These are phyloP conservation scores for Kregervanrija fluxuum DNA, from an alignment of 805 yeast genomes.

Conservation along the genomic window DNA sequence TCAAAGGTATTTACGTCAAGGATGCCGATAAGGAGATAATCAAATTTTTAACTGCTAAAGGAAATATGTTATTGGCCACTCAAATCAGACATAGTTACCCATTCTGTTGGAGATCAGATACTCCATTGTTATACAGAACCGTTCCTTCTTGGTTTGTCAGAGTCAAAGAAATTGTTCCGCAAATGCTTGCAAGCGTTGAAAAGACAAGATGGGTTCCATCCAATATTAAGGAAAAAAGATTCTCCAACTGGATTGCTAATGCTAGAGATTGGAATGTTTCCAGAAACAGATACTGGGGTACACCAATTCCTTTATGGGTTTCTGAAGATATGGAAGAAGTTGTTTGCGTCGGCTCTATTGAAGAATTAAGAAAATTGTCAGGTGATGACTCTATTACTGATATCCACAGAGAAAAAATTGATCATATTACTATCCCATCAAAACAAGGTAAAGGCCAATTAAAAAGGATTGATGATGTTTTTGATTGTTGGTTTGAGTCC, in stretches of 20 bases:
- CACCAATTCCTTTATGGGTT: slow-evolving; percentile 97
- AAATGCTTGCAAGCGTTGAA: slow-evolving; percentile 80
- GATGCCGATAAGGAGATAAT: slow-evolving; percentile 92
- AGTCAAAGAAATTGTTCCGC: slow-evolving; percentile 78
- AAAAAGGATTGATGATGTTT: slow-evolving; percentile 92
- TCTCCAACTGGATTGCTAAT: slow-evolving; percentile 95
- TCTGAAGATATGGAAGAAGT: slow-evolving; percentile 89
- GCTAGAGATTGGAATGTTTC: slow-evolving; percentile 99
- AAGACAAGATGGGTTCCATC: slow-evolving; percentile 93
- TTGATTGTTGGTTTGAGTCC: slow-evolving; percentile 99
- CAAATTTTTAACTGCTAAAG: slow-evolving; percentile 71
- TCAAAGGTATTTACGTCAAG: slow-evolving; percentile 81
- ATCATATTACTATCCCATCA: slow-evolving; percentile 89
- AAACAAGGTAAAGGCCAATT: slow-evolving; percentile 79
- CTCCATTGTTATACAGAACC: slow-evolving; percentile 91
- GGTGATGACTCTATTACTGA: slow-evolving; percentile 81
- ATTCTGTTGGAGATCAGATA: slow-evolving; percentile 99
- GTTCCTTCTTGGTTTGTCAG: slow-evolving; percentile 99
- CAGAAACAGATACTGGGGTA: slow-evolving; percentile 99
- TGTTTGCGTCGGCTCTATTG: slow-evolving; percentile 88
- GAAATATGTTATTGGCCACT: slow-evolving; percentile 64
- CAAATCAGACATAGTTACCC: slow-evolving; percentile 96
- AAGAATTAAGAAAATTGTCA: slow-evolving; percentile 75
- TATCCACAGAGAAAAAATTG: slow-evolving; percentile 90
- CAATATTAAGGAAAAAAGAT: slow-evolving; percentile 87